Evolutionary conservation across 345 rosid species (phyloP).

Genomic region (Diplotaxis tenuifolia): DNA sequence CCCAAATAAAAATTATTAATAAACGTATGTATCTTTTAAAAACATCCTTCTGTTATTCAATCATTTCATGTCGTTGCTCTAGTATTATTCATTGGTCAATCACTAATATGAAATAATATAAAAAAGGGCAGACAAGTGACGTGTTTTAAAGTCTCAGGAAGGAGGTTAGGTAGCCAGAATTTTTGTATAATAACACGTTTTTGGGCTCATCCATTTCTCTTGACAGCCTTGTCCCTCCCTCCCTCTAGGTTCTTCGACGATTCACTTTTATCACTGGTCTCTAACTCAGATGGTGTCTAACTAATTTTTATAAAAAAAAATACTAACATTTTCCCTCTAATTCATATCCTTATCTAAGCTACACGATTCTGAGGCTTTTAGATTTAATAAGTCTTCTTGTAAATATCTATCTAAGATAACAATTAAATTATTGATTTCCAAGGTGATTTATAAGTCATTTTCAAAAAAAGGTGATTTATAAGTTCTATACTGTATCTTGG

Average conservation of each 20-base stretch:
- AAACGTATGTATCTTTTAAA: neutral
- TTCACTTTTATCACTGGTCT: neutral
- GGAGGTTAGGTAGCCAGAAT: constrained; percentile 24
- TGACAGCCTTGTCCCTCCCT: neutral
- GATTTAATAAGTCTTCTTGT: neutral
- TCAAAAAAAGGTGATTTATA: too few species aligned
- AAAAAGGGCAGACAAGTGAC: neutral
- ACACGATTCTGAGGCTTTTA: neutral
- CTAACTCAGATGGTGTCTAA: neutral
- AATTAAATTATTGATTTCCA: neutral
- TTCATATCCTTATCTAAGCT: neutral
- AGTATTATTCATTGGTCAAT: neutral
- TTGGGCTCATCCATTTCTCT: neutral
- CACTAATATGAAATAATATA: neutral
- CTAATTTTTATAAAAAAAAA: neutral
- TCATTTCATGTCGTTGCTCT: neutral
- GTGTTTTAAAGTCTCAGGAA: neutral
- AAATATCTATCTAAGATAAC: neutral
- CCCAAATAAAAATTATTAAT: neutral
- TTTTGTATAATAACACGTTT: constrained; percentile 22
- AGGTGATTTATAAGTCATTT: too few species aligned
- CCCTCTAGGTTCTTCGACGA: neutral
- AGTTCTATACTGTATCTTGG: too few species aligned
- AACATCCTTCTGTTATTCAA: neutral
- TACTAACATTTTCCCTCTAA: neutral